These are phyloP conservation scores for Salix brachista DNA, from an alignment of 345 rosid genomes.

Conservation along the genomic window DNA sequence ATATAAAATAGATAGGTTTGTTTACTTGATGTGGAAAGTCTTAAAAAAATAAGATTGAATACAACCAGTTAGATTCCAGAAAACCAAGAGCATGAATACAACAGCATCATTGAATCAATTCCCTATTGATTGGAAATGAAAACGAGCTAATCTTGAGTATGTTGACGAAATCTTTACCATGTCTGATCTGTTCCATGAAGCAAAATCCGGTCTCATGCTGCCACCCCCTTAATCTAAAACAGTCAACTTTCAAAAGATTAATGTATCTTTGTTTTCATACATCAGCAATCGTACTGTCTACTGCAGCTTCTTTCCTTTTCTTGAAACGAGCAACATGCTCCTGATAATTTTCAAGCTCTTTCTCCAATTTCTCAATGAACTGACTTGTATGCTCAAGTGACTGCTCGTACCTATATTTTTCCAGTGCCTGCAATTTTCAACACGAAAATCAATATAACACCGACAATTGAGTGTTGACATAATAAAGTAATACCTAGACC, in stretches of 20 bases:
- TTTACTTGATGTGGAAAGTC: too few relatives aligned
- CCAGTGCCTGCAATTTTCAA: conserved; percentile 57
- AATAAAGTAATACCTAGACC: background rate
- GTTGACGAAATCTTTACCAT: background rate
- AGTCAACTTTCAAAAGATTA: background rate
- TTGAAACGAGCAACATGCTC: conserved; percentile 52
- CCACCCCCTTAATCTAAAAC: too few relatives aligned
- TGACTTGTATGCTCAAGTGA: conserved; percentile 92
- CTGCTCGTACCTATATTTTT: conserved; percentile 70
- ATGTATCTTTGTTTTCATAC: background rate
- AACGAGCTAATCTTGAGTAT: too few relatives aligned
- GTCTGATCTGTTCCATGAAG: too few relatives aligned
- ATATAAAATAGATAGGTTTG: too few relatives aligned
- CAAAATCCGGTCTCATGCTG: too few relatives aligned
- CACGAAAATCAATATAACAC: background rate
- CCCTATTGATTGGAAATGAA: too few relatives aligned
- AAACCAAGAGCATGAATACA: too few relatives aligned
- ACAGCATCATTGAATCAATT: too few relatives aligned
- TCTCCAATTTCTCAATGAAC: conserved; percentile 86
- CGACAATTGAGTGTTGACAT: background rate
- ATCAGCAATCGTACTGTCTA: background rate
- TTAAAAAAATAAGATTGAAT: too few relatives aligned
- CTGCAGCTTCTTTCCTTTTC: conserved; percentile 35
- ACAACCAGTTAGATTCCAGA: too few relatives aligned
- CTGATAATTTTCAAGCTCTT: conserved; percentile 71